Evolutionary conservation across 1,284 basidiomycete genomes (phyloP), one percentile per base, ranked within the genome.

Genomic region (Laetiporus sulphureus): DNA sequence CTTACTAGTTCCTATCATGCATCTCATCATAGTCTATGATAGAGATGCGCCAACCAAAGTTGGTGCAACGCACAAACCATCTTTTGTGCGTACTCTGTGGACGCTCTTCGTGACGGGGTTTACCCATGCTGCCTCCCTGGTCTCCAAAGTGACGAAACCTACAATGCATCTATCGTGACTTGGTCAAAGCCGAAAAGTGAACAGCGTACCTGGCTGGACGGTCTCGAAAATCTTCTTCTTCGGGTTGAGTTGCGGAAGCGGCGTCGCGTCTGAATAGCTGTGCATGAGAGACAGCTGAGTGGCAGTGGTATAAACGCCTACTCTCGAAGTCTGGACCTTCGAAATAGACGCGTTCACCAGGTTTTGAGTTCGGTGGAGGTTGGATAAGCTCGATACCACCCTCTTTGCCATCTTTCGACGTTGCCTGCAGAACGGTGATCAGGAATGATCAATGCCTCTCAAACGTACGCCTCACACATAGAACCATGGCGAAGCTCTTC

Each of bases 211-310:
- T 48, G 91, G 91, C 60, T 95, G 94, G 38, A 97, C 79, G 0
- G 90, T 85, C 68, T 97, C 94, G 54, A 95, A 97, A 23, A 96
- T 87, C 69, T 97, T 98, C 71, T 95, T 96, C 70, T 97, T 97
- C 8, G 93, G 93, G 65, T 95, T 96, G 48, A 97, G 72, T 56
- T 91, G 88, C 2, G 83, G 62, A 31, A 94, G 68, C 2, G 92
- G 86, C 20, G 70, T 73, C 2, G 73, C 77, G 54, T 72, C 88
- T 91, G 51, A n/a, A 39, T n/a, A n/a, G n/a, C n/a, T n/a, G n/a
- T n/a, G n/a, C n/a, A n/a, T n/a, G n/a, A n/a, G n/a, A n/a, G n/a
- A n/a, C n/a, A n/a, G n/a, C n/a, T n/a, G n/a, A 30, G 41, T 33
- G 29, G 20, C 20, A 4, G 12, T 25, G 10, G 22, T 4, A 8